Conservation (phyloP, 2,329 filamentous ascomycete species). For the Penicillium aurantiogriseum region DNA sequence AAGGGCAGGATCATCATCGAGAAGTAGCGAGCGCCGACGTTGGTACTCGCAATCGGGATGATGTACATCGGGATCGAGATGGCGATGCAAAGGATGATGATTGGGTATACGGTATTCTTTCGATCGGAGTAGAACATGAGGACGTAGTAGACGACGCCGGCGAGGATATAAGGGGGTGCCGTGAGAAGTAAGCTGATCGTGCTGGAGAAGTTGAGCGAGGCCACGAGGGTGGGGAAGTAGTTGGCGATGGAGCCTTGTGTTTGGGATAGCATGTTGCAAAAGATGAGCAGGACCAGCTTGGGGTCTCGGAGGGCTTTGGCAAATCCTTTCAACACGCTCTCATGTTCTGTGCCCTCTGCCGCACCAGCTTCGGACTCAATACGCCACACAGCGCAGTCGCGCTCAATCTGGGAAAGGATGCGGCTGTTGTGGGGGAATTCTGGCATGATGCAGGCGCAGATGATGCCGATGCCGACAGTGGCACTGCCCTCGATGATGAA, state of each 20-base stretch:
- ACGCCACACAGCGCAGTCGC: slow-evolving; percentile 26
- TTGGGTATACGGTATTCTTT: slow-evolving; percentile 36
- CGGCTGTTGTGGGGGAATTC: slow-evolving; percentile 43
- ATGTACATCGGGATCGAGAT: slow-evolving; percentile 41
- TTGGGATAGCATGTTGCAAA: slow-evolving; percentile 43
- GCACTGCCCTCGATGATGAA: slow-evolving; percentile 32
- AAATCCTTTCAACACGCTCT: slow-evolving; percentile 26
- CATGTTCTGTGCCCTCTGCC: slow-evolving; percentile 39
- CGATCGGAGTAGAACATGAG: slow-evolving; percentile 41
- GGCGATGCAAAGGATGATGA: slow-evolving; percentile 37
- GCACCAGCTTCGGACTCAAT: slow-evolving; percentile 39
- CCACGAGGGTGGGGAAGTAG: slow-evolving; percentile 29
- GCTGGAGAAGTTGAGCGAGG: slow-evolving; percentile 21
- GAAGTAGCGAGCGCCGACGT: slow-evolving; percentile 44
- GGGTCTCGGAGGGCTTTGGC: slow-evolving; percentile 35
- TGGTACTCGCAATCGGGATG: slow-evolving; percentile 39
- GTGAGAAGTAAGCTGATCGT: slow-evolving; percentile 49
- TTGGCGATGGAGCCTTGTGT: slow-evolving; percentile 35
- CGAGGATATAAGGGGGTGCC: slow-evolving; percentile 48
- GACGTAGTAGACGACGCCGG: slow-evolving; percentile 37
- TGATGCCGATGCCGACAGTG: slow-evolving; percentile 29
- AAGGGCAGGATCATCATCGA: slow-evolving; percentile 46
- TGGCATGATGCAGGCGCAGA: slow-evolving; percentile 41
- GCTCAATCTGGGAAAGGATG: slow-evolving; percentile 25
- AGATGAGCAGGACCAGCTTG: slow-evolving; percentile 40